Base-by-base conservation (phyloP, 257 asterid species). In the Solanum piurae region DNA sequence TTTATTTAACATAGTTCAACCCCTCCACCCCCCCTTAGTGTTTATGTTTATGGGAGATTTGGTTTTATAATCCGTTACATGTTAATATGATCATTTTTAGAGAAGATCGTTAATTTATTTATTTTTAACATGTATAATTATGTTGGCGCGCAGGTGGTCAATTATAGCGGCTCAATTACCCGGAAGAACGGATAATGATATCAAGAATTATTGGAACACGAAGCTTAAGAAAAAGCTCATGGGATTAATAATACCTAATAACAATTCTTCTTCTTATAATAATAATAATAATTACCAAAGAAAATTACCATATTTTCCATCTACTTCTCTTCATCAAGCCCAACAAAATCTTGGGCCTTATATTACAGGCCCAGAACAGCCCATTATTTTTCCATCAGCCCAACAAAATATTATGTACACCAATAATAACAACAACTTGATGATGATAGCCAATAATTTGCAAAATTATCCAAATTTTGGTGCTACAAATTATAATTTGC, bases 201-300 rank as follows among this genome's bases (percentile, higher is more conserved):
- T 95, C 88, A 95, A 95, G 91, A 95, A 95, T 89, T 95, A 95
- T 64, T 95, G 98, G 98, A 95, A 95, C 91, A 95, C 98, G 3
- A 95, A 95, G 93, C 94, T 95, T 31, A 95, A 95, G 98, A 94
- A 94, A 91, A 95, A 95, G 58, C 95, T 94, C 73, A 91, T 94
- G 94, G 93, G 93, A 8, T 44, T 93, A 74, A 21, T 21, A 74
- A 20, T 36, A 9, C 31, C 82, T 21, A 74, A 73, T 73, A 71
- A 71, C 21, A 31, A 69, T 69, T 31, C 36, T 71, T 31, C 38
- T 71, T 71, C n/a, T 72, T 16, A 0, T 40, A 8, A 16, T 52
- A 49, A 49, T 52, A 49, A 49, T 49, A 52, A 18, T 72, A 72
- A 74, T 74, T 9, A 36, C 68, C 92, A 69, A 9, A 87, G 86